Conservation (phyloP, 2,329 filamentous ascomycete genomes). For the Ophiostoma himal-ulmi region DNA sequence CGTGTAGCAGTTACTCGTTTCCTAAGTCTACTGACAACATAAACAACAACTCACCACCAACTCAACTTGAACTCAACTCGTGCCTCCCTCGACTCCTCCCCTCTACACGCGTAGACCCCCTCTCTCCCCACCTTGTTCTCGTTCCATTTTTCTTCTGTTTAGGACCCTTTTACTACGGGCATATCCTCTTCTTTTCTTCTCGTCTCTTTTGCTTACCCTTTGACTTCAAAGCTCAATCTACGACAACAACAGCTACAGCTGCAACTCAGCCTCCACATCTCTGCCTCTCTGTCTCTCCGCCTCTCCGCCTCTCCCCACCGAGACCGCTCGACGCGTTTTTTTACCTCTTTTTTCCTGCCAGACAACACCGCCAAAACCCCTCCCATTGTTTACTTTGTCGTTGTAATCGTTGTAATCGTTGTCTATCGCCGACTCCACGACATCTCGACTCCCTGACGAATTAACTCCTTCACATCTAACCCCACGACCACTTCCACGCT, state of each 20-base stretch:
- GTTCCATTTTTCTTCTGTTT: not conserved
- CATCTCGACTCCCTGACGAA: not conserved
- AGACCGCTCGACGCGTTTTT: slow-evolving; percentile 8
- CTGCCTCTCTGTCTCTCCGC: not conserved
- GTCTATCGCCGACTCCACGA: not conserved
- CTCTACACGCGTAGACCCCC: slow-evolving; percentile 16
- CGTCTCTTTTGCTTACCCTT: not conserved
- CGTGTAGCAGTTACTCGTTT: slow-evolving; percentile 10
- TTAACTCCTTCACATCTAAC: not conserved
- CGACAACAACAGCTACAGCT: not conserved
- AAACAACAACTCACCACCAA: slow-evolving; percentile 12
- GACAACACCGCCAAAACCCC: slow-evolving; percentile 9
- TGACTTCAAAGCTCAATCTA: not conserved
- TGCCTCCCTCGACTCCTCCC: not conserved
- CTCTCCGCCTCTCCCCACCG: slow-evolving; percentile 8
- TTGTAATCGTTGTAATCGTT: not conserved
- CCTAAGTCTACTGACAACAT: not conserved
- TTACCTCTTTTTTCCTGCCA: slow-evolving; percentile 1
- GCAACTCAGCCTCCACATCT: not conserved
- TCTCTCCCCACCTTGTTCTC: slow-evolving; percentile 7
- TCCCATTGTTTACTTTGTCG: slow-evolving; percentile 4
- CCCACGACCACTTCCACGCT: not conserved
- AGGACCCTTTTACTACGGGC: not conserved
- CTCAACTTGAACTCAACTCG: not conserved
- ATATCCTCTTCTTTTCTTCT: not conserved